Conservation (phyloP, 768 basidiomycete species). For the Lyophyllum atratum region DNA sequence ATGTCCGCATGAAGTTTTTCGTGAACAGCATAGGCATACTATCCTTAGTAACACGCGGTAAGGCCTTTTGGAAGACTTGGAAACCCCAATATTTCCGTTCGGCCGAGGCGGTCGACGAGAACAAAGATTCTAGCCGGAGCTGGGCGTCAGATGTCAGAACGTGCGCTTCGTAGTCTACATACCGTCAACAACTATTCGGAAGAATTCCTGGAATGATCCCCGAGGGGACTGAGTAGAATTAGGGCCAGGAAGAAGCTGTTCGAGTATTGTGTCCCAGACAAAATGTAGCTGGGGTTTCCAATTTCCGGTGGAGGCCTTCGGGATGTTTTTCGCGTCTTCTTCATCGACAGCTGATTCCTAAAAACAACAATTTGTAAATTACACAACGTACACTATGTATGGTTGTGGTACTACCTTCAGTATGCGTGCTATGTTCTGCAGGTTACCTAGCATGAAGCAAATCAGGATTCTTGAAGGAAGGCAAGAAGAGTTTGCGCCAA, state of each 20-base stretch:
- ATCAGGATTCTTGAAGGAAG: constrained; percentile 76
- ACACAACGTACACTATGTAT: neutral
- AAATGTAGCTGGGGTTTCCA: constrained; percentile 95
- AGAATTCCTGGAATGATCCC: constrained; percentile 88
- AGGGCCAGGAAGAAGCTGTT: constrained; percentile 62
- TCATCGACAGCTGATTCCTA: constrained; percentile 64
- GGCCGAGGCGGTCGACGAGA: constrained; percentile 78
- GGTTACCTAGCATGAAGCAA: constrained; percentile 72
- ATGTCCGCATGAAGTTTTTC: constrained; percentile 92
- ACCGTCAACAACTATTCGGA: constrained; percentile 91
- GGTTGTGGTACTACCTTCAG: constrained; percentile 60
- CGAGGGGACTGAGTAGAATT: constrained; percentile 38
- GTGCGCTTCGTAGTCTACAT: constrained; percentile 20
- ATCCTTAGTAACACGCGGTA: constrained; percentile 62
- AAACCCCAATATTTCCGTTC: constrained; percentile 98
- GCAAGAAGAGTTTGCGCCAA: constrained; percentile 67
- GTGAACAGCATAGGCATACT: constrained; percentile 89
- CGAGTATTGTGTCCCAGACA: constrained; percentile 85
- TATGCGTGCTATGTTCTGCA: constrained; percentile 71
- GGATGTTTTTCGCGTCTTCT: constrained; percentile 46
- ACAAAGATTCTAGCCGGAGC: constrained; percentile 70
- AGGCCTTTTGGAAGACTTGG: constrained; percentile 80
- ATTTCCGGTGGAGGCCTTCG: constrained; percentile 52
- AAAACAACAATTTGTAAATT: constrained; percentile 5
- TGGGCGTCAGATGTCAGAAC: constrained; percentile 1